A percentile compares a stretch with the other conserved stretches of the same genome.
Evolutionary conservation across 257 asterid species (phyloP).

Genomic region (Penstemon eatonii): DNA sequence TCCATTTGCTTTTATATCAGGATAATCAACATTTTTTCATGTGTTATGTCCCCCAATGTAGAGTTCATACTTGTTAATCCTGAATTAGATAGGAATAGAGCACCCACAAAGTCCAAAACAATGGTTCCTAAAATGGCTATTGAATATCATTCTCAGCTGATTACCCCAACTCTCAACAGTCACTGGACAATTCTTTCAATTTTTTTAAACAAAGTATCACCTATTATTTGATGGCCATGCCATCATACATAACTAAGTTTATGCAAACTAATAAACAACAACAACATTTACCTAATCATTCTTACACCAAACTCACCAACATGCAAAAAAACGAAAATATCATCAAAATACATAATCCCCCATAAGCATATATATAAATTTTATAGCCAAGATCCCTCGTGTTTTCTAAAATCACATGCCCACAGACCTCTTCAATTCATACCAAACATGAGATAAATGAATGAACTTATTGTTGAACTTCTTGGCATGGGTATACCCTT

Average conservation of each 20-base stretch:
- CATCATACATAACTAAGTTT: not conserved
- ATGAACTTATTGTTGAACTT: constrained; percentile 69
- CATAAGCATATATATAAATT: not conserved
- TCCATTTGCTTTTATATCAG: no score
- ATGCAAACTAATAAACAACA: constrained; percentile 17
- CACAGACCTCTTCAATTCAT: constrained; percentile 73
- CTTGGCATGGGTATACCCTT: constrained; percentile 40
- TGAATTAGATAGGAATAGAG: no score
- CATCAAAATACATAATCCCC: not conserved
- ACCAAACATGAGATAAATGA: constrained; percentile 95
- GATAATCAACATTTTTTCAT: no score
- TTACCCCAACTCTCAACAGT: no score
- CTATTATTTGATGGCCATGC: no score
- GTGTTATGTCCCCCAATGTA: no score
- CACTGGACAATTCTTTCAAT: no score
- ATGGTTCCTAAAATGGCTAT: no score
- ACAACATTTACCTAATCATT: constrained; percentile 2
- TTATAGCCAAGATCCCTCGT: not conserved
- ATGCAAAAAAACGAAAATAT: constrained; percentile 1
- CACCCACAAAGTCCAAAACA: no score
- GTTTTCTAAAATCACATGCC: constrained; percentile 20
- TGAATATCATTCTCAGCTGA: no score
- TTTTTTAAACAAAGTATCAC: no score
- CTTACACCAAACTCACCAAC: constrained; percentile 1
- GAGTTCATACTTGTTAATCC: no score